Evolutionary conservation across 768 basidiomycete species (phyloP).

Genomic region (Auriscalpium vulgare): DNA sequence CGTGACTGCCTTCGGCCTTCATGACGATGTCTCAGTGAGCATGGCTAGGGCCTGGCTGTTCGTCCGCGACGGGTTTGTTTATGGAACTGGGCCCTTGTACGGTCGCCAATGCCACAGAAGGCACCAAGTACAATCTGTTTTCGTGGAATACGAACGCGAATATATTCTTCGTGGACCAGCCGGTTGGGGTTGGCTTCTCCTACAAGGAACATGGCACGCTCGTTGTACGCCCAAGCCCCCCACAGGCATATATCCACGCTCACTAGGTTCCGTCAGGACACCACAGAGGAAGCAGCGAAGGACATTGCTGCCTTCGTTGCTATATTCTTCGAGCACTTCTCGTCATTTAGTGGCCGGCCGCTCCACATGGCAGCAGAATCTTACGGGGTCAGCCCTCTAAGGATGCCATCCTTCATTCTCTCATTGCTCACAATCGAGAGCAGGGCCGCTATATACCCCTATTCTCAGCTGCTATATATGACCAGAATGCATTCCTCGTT

Average conservation of each 20-base stretch:
- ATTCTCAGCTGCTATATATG: conserved; percentile 37
- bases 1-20: conserved; percentile 18
- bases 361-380: conserved; percentile 40
- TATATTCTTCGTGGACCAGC: conserved; percentile 40
- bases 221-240: conserved; percentile 31
- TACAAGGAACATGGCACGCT: conserved; percentile 52
- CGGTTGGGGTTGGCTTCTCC: conserved; percentile 29
- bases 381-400: conserved; percentile 36
- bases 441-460: conserved; percentile 47
- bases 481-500: neutral
- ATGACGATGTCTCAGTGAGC: neutral
- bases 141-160: conserved; percentile 66
- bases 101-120: conserved; percentile 41
- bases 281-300: conserved; percentile 57
- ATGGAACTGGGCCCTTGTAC: conserved; percentile 69
- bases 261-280: conserved; percentile 33
- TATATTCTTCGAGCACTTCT: conserved; percentile 71
- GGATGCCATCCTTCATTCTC: neutral
- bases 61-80: conserved; percentile 28
- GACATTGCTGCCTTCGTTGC: conserved; percentile 66
- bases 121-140: conserved; percentile 42
- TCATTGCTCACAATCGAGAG: neutral
- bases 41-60: conserved; percentile 14
- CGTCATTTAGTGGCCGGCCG: conserved; percentile 55
- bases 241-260: neutral